phyloP scores from a whole-genome alignment of 2,329 filamentous ascomycete genomes.

The Fusarium drepaniforme region DNA sequence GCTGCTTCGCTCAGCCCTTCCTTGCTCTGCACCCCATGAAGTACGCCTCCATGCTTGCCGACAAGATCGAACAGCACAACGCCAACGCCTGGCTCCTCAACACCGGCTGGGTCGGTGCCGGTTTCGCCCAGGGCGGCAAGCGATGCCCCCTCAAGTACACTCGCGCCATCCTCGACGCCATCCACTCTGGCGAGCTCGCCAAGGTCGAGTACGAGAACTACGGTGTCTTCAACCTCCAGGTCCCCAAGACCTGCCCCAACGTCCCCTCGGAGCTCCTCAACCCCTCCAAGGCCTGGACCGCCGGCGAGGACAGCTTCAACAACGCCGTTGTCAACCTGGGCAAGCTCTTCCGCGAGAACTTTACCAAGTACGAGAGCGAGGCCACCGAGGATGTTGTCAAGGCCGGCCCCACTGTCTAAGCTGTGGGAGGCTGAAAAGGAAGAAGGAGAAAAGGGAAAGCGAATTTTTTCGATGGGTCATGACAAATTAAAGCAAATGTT shows the following conservation, averaged over 20 bases:
- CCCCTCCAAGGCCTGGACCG: conserved; percentile 92
- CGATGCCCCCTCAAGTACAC: conserved; percentile 99
- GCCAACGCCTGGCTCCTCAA: conserved; percentile 98
- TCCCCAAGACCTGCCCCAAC: conserved; percentile 91
- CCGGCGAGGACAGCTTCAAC: conserved; percentile 83
- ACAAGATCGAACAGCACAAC: conserved; percentile 96
- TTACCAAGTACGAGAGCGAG: conserved; percentile 92
- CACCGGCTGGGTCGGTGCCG: conserved; percentile 96
- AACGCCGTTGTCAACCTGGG: conserved; percentile 92
- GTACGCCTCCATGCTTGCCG: conserved; percentile 97
- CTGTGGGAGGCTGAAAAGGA: not conserved
- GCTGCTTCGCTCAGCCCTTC: conserved; percentile 99
- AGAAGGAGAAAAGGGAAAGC: conserved; percentile 31
- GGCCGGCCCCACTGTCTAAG: conserved; percentile 65
- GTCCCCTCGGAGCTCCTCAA: conserved; percentile 95
- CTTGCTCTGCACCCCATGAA: conserved; percentile 98
- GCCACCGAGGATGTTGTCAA: conserved; percentile 84
- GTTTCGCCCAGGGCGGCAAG: conserved; percentile 91
- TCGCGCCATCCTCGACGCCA: conserved; percentile 96
- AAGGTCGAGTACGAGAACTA: conserved; percentile 95
- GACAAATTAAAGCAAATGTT: conserved; percentile 40
- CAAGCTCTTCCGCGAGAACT: conserved; percentile 93
- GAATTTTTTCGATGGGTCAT: conserved; percentile 35
- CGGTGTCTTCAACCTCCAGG: conserved; percentile 94
- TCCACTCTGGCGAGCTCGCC: conserved; percentile 96